Evolutionary conservation across 2,329 filamentous ascomycete species (phyloP), one percentile per base, ranked within the genome.

Genomic region (Ophiostoma sp.): DNA sequence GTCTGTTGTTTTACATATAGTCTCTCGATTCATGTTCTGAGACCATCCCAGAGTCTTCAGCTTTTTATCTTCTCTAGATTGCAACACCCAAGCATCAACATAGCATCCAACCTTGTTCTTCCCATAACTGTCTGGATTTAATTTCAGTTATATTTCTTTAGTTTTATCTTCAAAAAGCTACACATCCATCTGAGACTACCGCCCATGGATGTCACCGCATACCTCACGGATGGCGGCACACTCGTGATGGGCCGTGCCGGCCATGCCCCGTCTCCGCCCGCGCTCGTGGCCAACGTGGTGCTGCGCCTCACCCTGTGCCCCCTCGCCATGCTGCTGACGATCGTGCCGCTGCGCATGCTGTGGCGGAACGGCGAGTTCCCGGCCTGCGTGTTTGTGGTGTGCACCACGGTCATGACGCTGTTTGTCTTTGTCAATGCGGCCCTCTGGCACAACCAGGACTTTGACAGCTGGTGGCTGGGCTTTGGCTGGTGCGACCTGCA

Each of bases 401-500:
- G 81, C 36, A 67, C 39, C 23, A 15, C 3, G 70, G 31, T 84
- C 68, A 75, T 81, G 75, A 86, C 86, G 77, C n/a, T 83, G 60
- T 75, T 83, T 69, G 83, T 82, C 67, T 76, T 84, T 69, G 39
- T 84, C 78, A 85, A 84, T 76, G 77, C 84, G 0, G 78, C 85
- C 35, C 79, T 86, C 72, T 88, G 86, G 86, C 81, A 78, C 71
- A 76, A 83, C 75, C 80, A 88, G 75, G 77, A 87, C 75, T 81
- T 83, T 71, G 75, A 74, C 41, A 72, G 72, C 44, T 88, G 86
- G 85, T 87, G 79, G 78, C 76, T 79, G 2, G 86, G 86, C 68
- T 76, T 79, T 33, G 84, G 83, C 23, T 81, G 84, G 77, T 88
- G 86, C 74, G 86, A 88, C 74, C 11, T 86, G 44, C 80, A 84